phyloP scores from a whole-genome alignment of 441 rosid species.

The Jatropha multifida region DNA sequence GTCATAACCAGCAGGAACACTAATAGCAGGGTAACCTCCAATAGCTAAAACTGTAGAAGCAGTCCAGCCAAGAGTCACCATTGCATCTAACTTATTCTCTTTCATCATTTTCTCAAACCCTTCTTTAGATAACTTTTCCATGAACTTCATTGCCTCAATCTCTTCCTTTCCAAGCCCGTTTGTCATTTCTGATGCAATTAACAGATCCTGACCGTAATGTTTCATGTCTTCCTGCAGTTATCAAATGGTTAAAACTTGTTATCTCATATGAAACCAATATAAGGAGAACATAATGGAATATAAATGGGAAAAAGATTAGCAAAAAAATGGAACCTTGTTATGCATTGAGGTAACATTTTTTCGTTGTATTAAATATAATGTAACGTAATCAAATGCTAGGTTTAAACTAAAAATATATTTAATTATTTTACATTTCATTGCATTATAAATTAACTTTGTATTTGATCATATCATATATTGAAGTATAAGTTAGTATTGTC shows the following conservation, averaged over 20 bases:
- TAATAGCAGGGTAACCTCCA: constrained; percentile 49
- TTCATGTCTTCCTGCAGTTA: constrained; percentile 36
- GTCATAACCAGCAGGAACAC: constrained; percentile 45
- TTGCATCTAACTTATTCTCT: constrained; percentile 41
- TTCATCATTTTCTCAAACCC: constrained; percentile 50
- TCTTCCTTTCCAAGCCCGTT: constrained; percentile 31
- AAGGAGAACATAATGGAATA: too few relatives aligned
- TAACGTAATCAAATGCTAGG: too few relatives aligned
- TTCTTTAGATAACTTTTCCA: constrained; percentile 32
- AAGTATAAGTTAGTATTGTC: too few relatives aligned
- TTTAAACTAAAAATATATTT: too few relatives aligned
- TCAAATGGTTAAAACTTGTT: background rate
- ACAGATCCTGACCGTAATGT: constrained; percentile 38
- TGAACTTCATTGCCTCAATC: constrained; percentile 21
- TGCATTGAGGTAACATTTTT: too few relatives aligned
- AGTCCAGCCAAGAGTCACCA: constrained; percentile 35
- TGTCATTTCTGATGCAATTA: constrained; percentile 41
- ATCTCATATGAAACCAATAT: too few relatives aligned
- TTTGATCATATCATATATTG: too few relatives aligned
- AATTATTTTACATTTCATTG: too few relatives aligned
- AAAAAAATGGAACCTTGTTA: too few relatives aligned
- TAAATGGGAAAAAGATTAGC: too few relatives aligned
- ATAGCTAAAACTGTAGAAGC: constrained; percentile 35
- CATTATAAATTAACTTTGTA: too few relatives aligned
- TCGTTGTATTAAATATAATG: too few relatives aligned